Evolutionary conservation across 768 basidiomycete species (phyloP), one percentile per base, ranked within the genome.

Genomic region (Lactarius psammicola): DNA sequence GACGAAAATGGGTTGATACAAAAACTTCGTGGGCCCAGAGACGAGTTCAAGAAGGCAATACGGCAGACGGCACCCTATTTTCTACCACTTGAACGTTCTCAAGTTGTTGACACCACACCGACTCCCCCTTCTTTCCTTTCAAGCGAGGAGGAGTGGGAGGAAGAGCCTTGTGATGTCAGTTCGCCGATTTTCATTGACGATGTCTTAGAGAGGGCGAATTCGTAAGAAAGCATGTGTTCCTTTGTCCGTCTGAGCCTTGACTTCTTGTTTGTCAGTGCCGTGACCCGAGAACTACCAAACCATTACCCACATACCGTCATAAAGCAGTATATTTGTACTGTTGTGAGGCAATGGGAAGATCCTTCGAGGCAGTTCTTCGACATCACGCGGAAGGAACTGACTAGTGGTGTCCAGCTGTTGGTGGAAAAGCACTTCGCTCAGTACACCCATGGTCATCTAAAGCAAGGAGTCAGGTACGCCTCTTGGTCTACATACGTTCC

Each of bases 261-360:
- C 17, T 42, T 28, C 20, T 40, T 49, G 26, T 46, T 15, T 59
- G 33, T n/a, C 63, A 92, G 90, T 20, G 84, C 89, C 0, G 81
- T 86, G 3, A 87, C 89, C 0, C 84, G 90, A 1, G 89, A 92
- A 69, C 80, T 92, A 0, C 89, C 88, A 0, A 86, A 84, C 13
- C 81, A 83, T 65, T 88, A 84, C 65, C 88, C 89, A 0, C 90
- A 86, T 65, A 76, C 85, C 0, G 85, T 90, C 0, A 82, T 85
- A 57, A 73, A 78, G 13, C 71, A 74, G 0, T 87, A 82, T 65
- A 87, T 92, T 59, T 57, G 70, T 3, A 62, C 74, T 0, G 72
- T 85, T 38, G 78, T 82, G 4, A 40, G 69, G 17, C 70, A 81
- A 59, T 90, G 89, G 89, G 57, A 62, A 0, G 54, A 49, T 0